These are phyloP conservation scores for Chytriomyces sp. DNA, from an alignment of 192 early-diverging fungal genomes.

Conservation along the genomic window DNA sequence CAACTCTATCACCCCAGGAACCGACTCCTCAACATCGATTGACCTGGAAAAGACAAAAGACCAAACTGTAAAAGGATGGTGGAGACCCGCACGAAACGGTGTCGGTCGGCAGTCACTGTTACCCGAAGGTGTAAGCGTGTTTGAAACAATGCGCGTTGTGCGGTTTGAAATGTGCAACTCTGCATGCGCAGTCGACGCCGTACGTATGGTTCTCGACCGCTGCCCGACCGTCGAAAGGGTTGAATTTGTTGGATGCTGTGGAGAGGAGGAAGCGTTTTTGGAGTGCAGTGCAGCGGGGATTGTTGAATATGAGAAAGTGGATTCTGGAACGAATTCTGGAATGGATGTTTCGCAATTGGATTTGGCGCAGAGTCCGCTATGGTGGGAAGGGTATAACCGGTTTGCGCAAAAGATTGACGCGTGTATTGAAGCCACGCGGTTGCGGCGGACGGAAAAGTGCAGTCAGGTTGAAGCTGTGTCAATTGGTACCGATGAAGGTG, in stretches of 20 bases:
- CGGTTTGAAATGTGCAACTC: conserved; percentile 35
- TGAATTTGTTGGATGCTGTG: conserved; percentile 36
- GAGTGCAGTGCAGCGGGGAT: conserved; percentile 16
- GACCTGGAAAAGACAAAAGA: too few relatives aligned
- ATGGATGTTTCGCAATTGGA: background rate
- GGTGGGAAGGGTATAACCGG: conserved; percentile 19
- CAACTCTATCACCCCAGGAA: background rate
- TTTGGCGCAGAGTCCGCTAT: background rate
- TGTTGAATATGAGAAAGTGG: conserved; percentile 29
- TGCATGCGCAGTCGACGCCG: conserved; percentile 32
- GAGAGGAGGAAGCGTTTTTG: conserved; percentile 31
- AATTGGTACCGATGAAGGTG: too few relatives aligned
- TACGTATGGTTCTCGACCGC: conserved; percentile 36
- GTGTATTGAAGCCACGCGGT: background rate
- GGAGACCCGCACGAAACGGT: background rate
- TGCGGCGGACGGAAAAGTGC: background rate
- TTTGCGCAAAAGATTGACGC: conserved; percentile 21
- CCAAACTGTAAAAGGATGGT: conserved; percentile 14
- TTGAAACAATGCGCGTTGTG: conserved; percentile 17
- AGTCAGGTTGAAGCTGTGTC: background rate
- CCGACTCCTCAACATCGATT: too few relatives aligned
- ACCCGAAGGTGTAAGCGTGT: background rate
- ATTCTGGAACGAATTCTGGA: background rate
- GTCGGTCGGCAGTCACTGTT: background rate
- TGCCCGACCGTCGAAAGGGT: conserved; percentile 35